Percentiles rank a stretch among this genome's conserved stretches.
Conservation (phyloP, 164 flowering plant genomes). For the Liriodendron chinense region DNA sequence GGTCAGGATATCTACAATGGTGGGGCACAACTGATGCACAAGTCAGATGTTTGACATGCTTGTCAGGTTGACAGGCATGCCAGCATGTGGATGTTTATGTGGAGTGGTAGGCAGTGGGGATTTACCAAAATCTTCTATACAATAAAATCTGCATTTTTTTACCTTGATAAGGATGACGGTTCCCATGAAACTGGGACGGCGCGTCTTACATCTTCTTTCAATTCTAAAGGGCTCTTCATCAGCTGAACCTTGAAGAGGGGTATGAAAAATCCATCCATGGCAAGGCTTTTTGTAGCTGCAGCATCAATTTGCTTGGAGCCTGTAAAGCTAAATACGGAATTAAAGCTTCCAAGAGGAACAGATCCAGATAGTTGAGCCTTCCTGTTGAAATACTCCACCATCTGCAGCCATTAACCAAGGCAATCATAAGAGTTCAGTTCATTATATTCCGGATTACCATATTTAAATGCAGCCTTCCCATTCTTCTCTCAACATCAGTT, state of each 20-base stretch:
- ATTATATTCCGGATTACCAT: neutral
- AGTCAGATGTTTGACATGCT: neutral
- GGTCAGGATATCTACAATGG: neutral
- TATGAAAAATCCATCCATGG: conserved; percentile 59
- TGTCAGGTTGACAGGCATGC: neutral
- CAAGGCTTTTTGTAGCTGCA: conserved; percentile 61
- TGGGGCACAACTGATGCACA: neutral
- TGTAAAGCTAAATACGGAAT: conserved; percentile 68
- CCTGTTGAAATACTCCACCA: conserved; percentile 69
- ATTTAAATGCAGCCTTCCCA: neutral
- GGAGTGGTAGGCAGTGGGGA: neutral
- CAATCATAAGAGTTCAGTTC: neutral
- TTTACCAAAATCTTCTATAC: neutral
- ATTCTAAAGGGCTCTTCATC: conserved; percentile 29
- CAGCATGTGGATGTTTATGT: neutral
- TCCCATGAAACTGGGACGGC: conserved; percentile 76
- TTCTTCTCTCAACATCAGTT: no score
- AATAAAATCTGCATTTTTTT: neutral
- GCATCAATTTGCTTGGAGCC: conserved; percentile 62
- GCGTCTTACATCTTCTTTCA: conserved; percentile 55
- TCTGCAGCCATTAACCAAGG: conserved; percentile 39
- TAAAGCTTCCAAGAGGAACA: conserved; percentile 68
- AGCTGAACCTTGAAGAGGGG: conserved; percentile 67
- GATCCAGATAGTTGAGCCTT: conserved; percentile 51
- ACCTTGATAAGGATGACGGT: conserved; percentile 77